Evolutionary conservation across 805 yeast genomes (phyloP), one percentile per base, ranked within the genome.

Genomic region (Suhomyces sp.): DNA sequence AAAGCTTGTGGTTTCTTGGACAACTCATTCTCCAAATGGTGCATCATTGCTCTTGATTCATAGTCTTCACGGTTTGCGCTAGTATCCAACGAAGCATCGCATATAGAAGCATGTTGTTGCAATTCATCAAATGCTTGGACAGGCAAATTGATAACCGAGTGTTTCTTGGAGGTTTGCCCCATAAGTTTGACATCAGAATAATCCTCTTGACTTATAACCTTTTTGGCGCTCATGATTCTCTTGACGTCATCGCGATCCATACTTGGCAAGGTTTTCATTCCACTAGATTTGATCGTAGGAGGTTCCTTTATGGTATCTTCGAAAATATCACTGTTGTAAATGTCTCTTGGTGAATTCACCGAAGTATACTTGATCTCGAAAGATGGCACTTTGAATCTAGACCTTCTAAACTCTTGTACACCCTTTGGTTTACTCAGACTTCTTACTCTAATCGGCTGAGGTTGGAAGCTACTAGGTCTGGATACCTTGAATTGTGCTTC

Each of bases 261-360:
- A 55, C 80, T 76, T 45, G 81, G 80, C 44, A 76, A 66, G 2
- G 80, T 76, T 51, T 71, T 75, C 79, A 77, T 76, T 13, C 80
- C 80, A 27, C 61, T 63, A n/a, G 76, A 61, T 51, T 65, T 68
- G 21, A 77, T 77, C 4, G 80, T 76, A n/a, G 74, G 67, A 49
- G 47, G 62, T 64, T 43, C 59, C 56, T 25, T 60, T 9, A 60
- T 49, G 6, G 57, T 57, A 50, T 71, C 75, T 19, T 65, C 68
- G 51, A 71, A 71, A 9, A 72, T 68, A 47, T 75, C 79, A 52
- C 73, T 68, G 52, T 73, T 68, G 57, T 74, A 75, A 51, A 60
- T 61, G 49, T 72, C 66, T 48, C 67, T 62, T 2, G 78, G 77
- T 0, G 75, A 67, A 45, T 69, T 60, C 1, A 63, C 50, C n/a